Percentiles rank a stretch among this genome's conserved stretches.
These are phyloP conservation scores for Aspergillaceae sp. DNA, from an alignment of 2,329 filamentous ascomycete species.

Conservation along the genomic window DNA sequence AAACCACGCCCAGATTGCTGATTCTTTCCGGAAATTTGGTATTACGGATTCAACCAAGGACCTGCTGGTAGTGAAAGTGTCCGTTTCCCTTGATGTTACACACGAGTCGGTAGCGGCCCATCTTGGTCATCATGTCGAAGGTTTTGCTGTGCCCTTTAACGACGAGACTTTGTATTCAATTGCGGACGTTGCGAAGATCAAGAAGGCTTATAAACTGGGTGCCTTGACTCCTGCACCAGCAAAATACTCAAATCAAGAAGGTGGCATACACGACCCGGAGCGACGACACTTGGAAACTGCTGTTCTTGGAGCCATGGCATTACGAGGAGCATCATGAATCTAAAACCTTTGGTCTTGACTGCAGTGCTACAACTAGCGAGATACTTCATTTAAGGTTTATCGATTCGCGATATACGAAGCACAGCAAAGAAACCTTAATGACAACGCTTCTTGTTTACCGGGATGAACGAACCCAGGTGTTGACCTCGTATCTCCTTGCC, in stretches of 20 bases:
- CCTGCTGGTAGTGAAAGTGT: conserved; percentile 75
- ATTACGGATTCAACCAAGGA: conserved; percentile 61
- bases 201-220: conserved; percentile 81
- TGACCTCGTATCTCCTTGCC: not conserved
- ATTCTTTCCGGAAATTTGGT: conserved; percentile 83
- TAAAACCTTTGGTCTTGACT: no score
- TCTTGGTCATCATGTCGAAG: conserved; percentile 54
- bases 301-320: conserved; percentile 67
- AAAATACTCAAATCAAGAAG: conserved; percentile 10
- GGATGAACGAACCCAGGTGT: not conserved
- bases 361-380: not conserved
- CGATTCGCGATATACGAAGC: no score
- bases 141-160: conserved; percentile 49
- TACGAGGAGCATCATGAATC: conserved; percentile 50
- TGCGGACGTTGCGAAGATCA: conserved; percentile 60
- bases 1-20: conserved; percentile 59
- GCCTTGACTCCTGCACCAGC: conserved; percentile 39
- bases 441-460: no score
- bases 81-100: conserved; percentile 42
- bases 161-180: conserved; percentile 53
- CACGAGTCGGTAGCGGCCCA: conserved; percentile 50
- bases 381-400: not conserved
- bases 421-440: no score
- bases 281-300: conserved; percentile 51
- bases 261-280: conserved; percentile 13